Evolutionary conservation across 805 yeast genomes (phyloP), one percentile per base, ranked within the genome.

Genomic region (Candida gorgasii): DNA sequence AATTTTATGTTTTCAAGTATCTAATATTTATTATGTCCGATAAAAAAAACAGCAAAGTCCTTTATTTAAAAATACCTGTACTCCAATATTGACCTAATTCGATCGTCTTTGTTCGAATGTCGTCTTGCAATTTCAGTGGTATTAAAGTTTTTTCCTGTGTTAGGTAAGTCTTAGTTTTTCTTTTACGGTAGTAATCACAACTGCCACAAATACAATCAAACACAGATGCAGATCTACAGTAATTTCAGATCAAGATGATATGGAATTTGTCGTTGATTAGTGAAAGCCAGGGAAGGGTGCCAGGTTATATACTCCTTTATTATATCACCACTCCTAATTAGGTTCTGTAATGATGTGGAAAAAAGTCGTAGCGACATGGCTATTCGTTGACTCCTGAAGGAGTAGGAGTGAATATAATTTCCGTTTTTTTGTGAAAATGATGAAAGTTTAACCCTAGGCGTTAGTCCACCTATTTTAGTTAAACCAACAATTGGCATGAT

Each of bases 1-100:
- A n/a, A n/a, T n/a, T n/a, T n/a, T n/a, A n/a, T n/a, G n/a, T n/a
- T n/a, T n/a, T n/a, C n/a, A n/a, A n/a, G n/a, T n/a, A n/a, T n/a
- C n/a, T n/a, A n/a, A 22, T 22, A 22, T 22, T 22, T 22, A 22
- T 6, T 22, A 22, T 22, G n/a, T n/a, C n/a, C n/a, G 30, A 24
- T 11, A 19, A 34, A 33, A 34, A 22, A 34, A 34, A 34, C 37
- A 34, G 37, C 37, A 34, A 34, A 34, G 24, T 34, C 37, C 37
- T 22, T 34, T 22, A 34, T 34, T 34, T 34, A 34, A 34, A 31
- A 19, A 19, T 19, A 33, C 14, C 12, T 24, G 28, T 34, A 34
- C 37, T 34, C 37, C 37, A 23, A 34, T 34, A 34, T 34, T 22
- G 20, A 29, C 33, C 33, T 8, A 15, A 29, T 16, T 7, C 28